Base-by-base conservation (phyloP, 2,329 filamentous ascomycete genomes). In the Aureobasidium musti region DNA sequence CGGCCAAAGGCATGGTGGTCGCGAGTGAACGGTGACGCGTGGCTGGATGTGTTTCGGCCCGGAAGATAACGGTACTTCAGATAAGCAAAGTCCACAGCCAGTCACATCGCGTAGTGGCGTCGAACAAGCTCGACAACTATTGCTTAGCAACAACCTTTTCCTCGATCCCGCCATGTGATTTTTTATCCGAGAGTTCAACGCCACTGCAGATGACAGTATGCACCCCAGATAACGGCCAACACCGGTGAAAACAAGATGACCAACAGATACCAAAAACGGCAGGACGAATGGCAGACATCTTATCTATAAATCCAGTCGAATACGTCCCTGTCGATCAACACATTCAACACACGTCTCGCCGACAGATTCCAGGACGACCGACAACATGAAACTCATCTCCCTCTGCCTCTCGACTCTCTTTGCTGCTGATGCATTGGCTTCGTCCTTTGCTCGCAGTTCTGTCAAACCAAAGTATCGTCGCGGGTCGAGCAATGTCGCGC, bases 361-460 rank as follows among this genome's bases (percentile, higher is more conserved):
- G 30, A 33, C 33, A 28, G 4, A 30, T 3, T 28, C 35, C 35
- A n/a, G 8, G 37, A 45, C 8, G 1, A 30, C 28, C 11, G 30
- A 21, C 35, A 14, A 28, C 33, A 28, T 64, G 57, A 52, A 23
- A 14, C 7, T 61, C 13, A 21, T 35, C 3, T 61, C 41, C 5
- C 41, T 61, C 7, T 61, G 57, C 17, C 5, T 61, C 6, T 49
- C 57, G 7, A 26, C 21, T 5, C 41, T 61, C 30, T 49, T 61
- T 23, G 57, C 19, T 49, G 57, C 41, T 28, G 13, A 61, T 17
- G 57, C 57, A 21, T 37, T 61, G 26, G 57, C 57, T 35, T 61
- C 57, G 19, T 61, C 57, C 19, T 45, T 61, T 19, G 39, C 39
- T 47, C 57, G 41, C 57, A 35, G 26, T 21, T 17, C 39, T 17